Percentiles rank a stretch among this genome's conserved stretches.
phyloP scores from a whole-genome alignment of 257 asterid species.

The Nicotiana noctiflora region DNA sequence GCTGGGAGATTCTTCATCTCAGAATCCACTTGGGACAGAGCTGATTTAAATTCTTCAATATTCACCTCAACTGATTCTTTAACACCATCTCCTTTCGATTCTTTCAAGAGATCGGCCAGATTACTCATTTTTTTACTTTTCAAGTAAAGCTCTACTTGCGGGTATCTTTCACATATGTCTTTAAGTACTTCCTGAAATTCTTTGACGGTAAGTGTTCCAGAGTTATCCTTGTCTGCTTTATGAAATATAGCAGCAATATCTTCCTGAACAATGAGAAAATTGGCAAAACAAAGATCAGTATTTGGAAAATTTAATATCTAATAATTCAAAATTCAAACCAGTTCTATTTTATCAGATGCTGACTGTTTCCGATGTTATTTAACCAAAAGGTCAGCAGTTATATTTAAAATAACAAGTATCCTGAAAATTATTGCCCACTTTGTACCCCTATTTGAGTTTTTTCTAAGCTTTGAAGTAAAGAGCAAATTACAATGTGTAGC shows the following conservation, averaged over 20 bases:
- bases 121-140: constrained; percentile 47
- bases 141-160: constrained; percentile 75
- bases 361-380: background rate
- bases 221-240: constrained; percentile 87
- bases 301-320: background rate
- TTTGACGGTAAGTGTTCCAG: constrained; percentile 80
- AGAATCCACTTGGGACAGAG: constrained; percentile 84
- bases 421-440: background rate
- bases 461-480: background rate
- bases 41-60: constrained; percentile 74
- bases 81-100: constrained; percentile 41
- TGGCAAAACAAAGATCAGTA: constrained; percentile 1
- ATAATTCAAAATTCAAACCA: background rate
- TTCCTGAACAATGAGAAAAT: constrained; percentile 38
- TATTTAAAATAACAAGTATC: background rate
- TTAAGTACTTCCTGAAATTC: constrained; percentile 80
- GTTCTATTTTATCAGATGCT: background rate
- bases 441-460: background rate
- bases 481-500: background rate
- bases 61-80: constrained; percentile 70
- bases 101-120: constrained; percentile 68
- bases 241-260: constrained; percentile 74
- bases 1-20: constrained; percentile 97
- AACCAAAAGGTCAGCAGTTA: background rate
- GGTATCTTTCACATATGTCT: constrained; percentile 87